These are phyloP conservation scores for Hypoxylon crocopeplum DNA, from an alignment of 495 filamentous ascomycete genomes.

Conservation along the genomic window DNA sequence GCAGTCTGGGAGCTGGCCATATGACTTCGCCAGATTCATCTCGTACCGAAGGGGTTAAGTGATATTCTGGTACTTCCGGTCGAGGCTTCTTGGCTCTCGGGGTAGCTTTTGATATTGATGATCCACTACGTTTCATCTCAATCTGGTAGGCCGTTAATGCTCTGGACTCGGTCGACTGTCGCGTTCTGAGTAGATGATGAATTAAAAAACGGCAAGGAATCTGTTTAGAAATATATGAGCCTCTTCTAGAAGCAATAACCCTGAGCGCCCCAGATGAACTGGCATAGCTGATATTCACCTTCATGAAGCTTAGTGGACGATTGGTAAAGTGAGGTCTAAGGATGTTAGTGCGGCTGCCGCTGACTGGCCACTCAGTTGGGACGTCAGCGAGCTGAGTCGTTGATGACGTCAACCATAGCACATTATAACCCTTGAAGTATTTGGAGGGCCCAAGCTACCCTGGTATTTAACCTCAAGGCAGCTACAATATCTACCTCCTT, in stretches of 20 bases:
- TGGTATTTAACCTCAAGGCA: too few species aligned
- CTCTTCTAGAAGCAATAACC: background rate
- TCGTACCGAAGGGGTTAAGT: constrained; percentile 39
- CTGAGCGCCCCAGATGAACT: constrained; percentile 1
- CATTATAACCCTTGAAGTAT: too few species aligned
- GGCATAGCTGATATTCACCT: constrained; percentile 4
- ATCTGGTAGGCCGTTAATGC: background rate
- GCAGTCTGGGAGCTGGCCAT: constrained; percentile 61
- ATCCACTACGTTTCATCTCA: constrained; percentile 38
- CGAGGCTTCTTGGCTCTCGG: constrained; percentile 34
- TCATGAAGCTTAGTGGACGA: constrained; percentile 9
- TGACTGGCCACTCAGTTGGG: background rate
- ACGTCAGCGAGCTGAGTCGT: background rate
- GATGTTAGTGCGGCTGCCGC: background rate
- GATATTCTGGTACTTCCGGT: constrained; percentile 46
- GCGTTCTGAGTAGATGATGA: background rate
- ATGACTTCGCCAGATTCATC: constrained; percentile 52
- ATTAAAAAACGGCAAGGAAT: background rate
- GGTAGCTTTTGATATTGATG: constrained; percentile 23
- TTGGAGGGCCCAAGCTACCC: too few species aligned
- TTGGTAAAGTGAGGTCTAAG: background rate
- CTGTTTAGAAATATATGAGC: background rate
- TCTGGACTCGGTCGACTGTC: background rate
- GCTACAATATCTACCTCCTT: constrained; percentile 22
- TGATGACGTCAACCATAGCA: constrained; percentile 21